A percentile compares a stretch with the other conserved stretches of the same genome.
Evolutionary conservation across 169 alveolate genomes (phyloP).

Genomic region (Ichthyophthirius multifiliis): DNA sequence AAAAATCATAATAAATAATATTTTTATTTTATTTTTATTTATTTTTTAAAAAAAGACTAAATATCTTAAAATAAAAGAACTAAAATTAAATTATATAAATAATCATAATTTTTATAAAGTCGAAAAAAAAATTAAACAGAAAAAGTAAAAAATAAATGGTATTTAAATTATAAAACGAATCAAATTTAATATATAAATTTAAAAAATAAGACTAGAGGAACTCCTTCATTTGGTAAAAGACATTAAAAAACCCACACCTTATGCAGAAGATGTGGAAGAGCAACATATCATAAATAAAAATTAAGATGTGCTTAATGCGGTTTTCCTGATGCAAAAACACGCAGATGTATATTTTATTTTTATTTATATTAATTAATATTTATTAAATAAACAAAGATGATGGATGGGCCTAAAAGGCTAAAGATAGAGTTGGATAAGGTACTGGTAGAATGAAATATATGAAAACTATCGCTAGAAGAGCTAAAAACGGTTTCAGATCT

Average conservation of each 20-base stretch:
- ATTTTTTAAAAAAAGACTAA: no score
- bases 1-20: no score
- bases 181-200: neutral
- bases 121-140: conserved; percentile 2
- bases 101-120: no score
- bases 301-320: conserved; percentile 96
- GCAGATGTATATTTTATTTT: conserved; percentile 85
- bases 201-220: conserved; percentile 93
- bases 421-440: conserved; percentile 95
- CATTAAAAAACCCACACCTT: conserved; percentile 95
- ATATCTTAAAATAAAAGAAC: no score
- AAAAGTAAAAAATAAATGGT: neutral
- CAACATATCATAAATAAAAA: conserved; percentile 94
- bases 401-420: conserved; percentile 94
- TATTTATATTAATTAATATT: neutral
- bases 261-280: conserved; percentile 95
- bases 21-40: no score
- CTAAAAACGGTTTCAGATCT: conserved; percentile 95
- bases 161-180: neutral
- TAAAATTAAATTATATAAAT: no score
- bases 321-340: conserved; percentile 92
- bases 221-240: conserved; percentile 96
- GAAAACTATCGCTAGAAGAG: conserved; percentile 93
- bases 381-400: conserved; percentile 38
- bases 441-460: conserved; percentile 97